Conservation (phyloP, 1,139 yeast genomes). For the Geotrichum citri-aurantii region DNA sequence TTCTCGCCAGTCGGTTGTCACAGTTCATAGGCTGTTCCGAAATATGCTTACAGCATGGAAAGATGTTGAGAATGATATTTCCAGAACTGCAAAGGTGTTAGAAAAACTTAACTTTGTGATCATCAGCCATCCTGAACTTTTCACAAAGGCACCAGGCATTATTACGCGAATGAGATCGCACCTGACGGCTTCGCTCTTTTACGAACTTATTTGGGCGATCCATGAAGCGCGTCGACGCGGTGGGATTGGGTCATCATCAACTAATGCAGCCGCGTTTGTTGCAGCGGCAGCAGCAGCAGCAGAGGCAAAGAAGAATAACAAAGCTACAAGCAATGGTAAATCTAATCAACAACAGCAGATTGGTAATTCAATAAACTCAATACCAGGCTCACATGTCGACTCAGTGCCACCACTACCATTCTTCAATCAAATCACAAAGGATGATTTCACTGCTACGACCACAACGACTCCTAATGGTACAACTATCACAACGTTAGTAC, state of each 20-base stretch:
- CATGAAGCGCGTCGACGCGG: constrained; percentile 83
- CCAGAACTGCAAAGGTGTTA: constrained; percentile 87
- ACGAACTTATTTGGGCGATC: constrained; percentile 90
- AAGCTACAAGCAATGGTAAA: constrained; percentile 1
- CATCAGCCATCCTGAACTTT: constrained; percentile 80
- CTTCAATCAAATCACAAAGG: constrained; percentile 83
- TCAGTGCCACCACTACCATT: constrained; percentile 67
- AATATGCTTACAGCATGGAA: constrained; percentile 91
- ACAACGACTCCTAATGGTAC: constrained; percentile 92
- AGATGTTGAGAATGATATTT: constrained; percentile 81
- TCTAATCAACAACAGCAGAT: neutral
- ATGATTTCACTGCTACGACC: constrained; percentile 78
- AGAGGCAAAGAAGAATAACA: neutral
- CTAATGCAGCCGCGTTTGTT: constrained; percentile 17
- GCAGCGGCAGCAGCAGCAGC: constrained; percentile 18
- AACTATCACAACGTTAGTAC: constrained; percentile 80
- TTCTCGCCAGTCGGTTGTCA: constrained; percentile 87
- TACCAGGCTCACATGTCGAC: constrained; percentile 18
- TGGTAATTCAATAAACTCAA: constrained; percentile 8
- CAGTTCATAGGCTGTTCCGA: constrained; percentile 81
- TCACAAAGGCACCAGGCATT: constrained; percentile 62
- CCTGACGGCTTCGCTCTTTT: constrained; percentile 82
- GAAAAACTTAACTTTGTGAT: constrained; percentile 85
- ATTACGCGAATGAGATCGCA: constrained; percentile 89
- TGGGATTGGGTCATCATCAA: constrained; percentile 26